phyloP scores from a whole-genome alignment of 495 filamentous ascomycete genomes.

The Cercophora newfieldiana region DNA sequence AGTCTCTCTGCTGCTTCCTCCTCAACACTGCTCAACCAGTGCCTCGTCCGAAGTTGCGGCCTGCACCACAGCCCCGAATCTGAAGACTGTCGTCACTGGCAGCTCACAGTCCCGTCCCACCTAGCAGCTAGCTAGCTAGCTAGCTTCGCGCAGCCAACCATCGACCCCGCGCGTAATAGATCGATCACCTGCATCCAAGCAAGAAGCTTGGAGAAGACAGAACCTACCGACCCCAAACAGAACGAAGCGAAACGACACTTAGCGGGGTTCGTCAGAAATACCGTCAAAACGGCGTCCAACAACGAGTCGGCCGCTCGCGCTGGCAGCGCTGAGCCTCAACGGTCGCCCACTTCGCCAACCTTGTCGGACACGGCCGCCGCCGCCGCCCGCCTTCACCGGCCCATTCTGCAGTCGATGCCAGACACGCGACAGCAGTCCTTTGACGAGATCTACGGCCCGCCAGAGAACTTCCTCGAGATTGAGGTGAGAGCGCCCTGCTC shows the following conservation, averaged over 20 bases:
- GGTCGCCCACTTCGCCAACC: constrained; percentile 37
- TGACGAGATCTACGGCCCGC: constrained; percentile 97
- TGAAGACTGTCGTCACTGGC: neutral
- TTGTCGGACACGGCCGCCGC: constrained; percentile 34
- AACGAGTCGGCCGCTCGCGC: constrained; percentile 26
- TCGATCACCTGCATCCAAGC: neutral
- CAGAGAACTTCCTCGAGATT: constrained; percentile 98
- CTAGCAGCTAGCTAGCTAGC: neutral
- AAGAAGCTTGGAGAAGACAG: neutral
- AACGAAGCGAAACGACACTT: constrained; percentile 16
- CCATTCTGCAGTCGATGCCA: constrained; percentile 77
- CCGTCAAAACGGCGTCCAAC: constrained; percentile 42
- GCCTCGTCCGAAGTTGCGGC: neutral
- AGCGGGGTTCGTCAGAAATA: constrained; percentile 30
- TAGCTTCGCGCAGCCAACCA: neutral
- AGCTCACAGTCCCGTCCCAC: neutral
- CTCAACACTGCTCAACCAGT: neutral
- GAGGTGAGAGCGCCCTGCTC: constrained; percentile 61
- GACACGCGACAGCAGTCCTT: constrained; percentile 90
- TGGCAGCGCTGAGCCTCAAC: constrained; percentile 24
- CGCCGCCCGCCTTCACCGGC: constrained; percentile 47
- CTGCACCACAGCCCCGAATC: neutral
- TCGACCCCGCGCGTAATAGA: neutral
- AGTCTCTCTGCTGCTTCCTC: neutral
- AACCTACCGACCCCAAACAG: neutral